Conservation (phyloP, 106 monocot genomes). For the Chionographis japonica region DNA sequence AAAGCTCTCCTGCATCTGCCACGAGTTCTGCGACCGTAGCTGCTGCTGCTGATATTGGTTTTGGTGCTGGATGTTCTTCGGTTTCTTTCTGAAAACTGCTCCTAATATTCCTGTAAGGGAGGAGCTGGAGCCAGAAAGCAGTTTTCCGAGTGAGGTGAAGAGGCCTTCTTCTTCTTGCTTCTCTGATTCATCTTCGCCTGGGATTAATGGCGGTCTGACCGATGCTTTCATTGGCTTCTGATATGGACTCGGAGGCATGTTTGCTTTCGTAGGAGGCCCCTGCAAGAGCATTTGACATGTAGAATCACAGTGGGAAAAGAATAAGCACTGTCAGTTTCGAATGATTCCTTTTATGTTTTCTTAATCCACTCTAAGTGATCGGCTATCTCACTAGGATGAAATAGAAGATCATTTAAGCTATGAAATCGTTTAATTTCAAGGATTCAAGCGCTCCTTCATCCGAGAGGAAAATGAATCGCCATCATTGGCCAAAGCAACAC, state of each 20-base stretch:
- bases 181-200: conserved; percentile 37
- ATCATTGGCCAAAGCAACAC: no score
- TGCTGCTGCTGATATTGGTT: conserved; percentile 18
- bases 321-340: no score
- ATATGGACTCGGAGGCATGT: conserved; percentile 40
- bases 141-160: conserved; percentile 56
- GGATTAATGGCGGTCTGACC: conserved; percentile 67
- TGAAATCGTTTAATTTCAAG: no score
- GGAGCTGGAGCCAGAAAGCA: conserved; percentile 44
- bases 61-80: conserved; percentile 14
- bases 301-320: background rate
- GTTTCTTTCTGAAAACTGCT: conserved; percentile 42
- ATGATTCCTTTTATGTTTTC: no score
- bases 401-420: no score
- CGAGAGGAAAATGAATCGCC: no score
- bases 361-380: no score
- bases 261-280: conserved; percentile 51
- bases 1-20: conserved; percentile 82
- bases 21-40: conserved; percentile 28
- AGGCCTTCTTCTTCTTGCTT: conserved; percentile 74
- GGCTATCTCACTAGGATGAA: no score
- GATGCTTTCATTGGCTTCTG: conserved; percentile 59
- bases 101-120: conserved; percentile 41
- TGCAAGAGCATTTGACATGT: conserved; percentile 15
- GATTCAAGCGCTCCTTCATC: no score